These are phyloP conservation scores for Blastocystis sp. DNA, from an alignment of 352 stramenopile species.

Conservation along the genomic window DNA sequence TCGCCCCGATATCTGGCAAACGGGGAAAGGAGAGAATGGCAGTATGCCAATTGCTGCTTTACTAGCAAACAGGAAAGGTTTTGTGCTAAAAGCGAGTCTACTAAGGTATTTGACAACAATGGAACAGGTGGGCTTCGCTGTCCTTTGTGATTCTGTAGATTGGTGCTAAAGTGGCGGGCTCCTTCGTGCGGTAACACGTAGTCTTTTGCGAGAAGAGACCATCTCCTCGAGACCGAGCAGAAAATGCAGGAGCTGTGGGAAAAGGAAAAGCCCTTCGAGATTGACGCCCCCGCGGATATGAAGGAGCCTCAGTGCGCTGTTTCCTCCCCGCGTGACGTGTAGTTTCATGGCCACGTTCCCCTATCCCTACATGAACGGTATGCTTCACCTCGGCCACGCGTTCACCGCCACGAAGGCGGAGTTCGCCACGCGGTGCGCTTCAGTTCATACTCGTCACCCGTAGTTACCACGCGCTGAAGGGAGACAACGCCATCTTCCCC, in stretches of 20 bases:
- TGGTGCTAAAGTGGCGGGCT: conserved; percentile 47
- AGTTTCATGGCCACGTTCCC: conserved; percentile 97
- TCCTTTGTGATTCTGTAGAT: conserved; percentile 56
- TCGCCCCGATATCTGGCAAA: neutral
- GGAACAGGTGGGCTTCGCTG: conserved; percentile 41
- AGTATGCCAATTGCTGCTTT: conserved; percentile 70
- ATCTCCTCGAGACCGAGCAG: conserved; percentile 41
- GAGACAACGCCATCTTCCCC: conserved; percentile 97
- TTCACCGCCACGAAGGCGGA: conserved; percentile 98
- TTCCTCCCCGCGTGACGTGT: neutral
- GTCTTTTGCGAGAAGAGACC: conserved; percentile 67
- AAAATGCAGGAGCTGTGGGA: conserved; percentile 67
- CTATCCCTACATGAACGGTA: conserved; percentile 99
- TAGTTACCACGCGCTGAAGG: conserved; percentile 89
- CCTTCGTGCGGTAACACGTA: neutral
- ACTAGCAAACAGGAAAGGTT: conserved; percentile 23
- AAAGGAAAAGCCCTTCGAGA: conserved; percentile 65
- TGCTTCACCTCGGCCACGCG: conserved; percentile 92
- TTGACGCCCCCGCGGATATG: conserved; percentile 62
- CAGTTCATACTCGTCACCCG: neutral
- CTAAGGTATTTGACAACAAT: conserved; percentile 59
- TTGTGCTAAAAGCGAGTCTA: conserved; percentile 50
- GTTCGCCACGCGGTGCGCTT: conserved; percentile 80
- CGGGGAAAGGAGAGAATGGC: neutral
- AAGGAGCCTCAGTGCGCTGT: conserved; percentile 3